A percentile compares a stretch with the other conserved stretches of the same genome.
Conservation (phyloP, 768 basidiomycete species). For the Trametes cinnabarina region DNA sequence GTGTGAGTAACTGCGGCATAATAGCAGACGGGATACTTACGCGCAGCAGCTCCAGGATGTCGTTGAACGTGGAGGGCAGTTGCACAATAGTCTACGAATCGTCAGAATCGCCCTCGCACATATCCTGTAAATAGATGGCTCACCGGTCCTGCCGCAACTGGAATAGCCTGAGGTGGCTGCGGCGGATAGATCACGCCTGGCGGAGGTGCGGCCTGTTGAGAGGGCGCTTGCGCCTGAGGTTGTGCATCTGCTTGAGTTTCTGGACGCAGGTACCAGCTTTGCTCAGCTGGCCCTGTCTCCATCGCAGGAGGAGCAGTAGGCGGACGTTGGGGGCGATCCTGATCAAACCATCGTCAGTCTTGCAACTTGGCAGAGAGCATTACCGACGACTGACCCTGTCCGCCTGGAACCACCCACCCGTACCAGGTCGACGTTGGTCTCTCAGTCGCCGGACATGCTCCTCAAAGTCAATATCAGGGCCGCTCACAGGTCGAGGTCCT, state of each 20-base stretch:
- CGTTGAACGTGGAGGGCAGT: conserved; percentile 60
- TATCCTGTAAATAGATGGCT: conserved; percentile 25
- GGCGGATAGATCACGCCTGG: conserved; percentile 5
- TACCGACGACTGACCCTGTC: conserved; percentile 6
- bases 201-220: neutral
- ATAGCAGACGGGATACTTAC: conserved; percentile 37
- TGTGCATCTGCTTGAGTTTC: neutral
- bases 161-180: neutral
- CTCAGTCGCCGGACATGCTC: conserved; percentile 14
- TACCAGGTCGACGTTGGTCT: conserved; percentile 14
- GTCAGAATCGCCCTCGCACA: neutral
- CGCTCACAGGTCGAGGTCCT: conserved; percentile 4
- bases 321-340: conserved; percentile 3
- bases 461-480: conserved; percentile 14
- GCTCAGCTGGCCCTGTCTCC: neutral
- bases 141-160: conserved; percentile 46
- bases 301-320: conserved; percentile 1
- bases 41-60: conserved; percentile 65
- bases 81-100: conserved; percentile 53
- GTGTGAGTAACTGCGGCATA: neutral
- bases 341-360: neutral
- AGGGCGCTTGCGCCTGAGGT: too few species aligned
- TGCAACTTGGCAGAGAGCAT: neutral
- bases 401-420: conserved; percentile 13
- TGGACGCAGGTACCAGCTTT: neutral